phyloP scores from a whole-genome alignment of 352 stramenopile genomes.

The Globisporangium recalcitrans region DNA sequence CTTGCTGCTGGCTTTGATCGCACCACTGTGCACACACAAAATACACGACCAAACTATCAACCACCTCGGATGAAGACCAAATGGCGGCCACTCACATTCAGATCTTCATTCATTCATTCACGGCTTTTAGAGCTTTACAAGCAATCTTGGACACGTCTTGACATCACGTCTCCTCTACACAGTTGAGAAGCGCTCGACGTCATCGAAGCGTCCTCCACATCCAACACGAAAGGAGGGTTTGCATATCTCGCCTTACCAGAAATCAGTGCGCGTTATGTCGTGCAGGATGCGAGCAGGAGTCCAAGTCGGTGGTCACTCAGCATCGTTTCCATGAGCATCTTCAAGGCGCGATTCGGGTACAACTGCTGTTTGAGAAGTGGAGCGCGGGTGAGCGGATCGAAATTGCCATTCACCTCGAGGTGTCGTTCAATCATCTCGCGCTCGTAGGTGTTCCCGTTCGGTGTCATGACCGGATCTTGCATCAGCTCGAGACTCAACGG shows the following conservation, averaged over 20 bases:
- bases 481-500: slow-evolving; percentile 74
- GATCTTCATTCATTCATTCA: not conserved
- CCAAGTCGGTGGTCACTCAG: slow-evolving; percentile 57
- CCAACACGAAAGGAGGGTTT: not conserved
- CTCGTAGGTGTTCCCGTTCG: slow-evolving; percentile 71
- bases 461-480: slow-evolving; percentile 68
- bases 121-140: not conserved
- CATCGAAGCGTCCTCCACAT: not conserved
- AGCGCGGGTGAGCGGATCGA: slow-evolving; percentile 58
- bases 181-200: not conserved
- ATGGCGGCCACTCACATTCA: not conserved
- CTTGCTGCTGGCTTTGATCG: not conserved
- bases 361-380: slow-evolving; percentile 54
- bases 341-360: slow-evolving; percentile 62
- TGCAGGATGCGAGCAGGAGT: slow-evolving; percentile 35
- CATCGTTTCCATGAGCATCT: slow-evolving; percentile 69
- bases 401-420: slow-evolving; percentile 64
- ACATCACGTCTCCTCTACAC: not conserved
- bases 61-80: not conserved
- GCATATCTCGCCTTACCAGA: not conserved
- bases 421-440: slow-evolving; percentile 76
- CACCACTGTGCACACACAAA: not conserved
- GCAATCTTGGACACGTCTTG: not conserved
- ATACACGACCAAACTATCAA: not conserved
- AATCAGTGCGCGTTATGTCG: slow-evolving; percentile 4